Conservation (phyloP, 768 basidiomycete genomes). For the Tephrocybe sp. region DNA sequence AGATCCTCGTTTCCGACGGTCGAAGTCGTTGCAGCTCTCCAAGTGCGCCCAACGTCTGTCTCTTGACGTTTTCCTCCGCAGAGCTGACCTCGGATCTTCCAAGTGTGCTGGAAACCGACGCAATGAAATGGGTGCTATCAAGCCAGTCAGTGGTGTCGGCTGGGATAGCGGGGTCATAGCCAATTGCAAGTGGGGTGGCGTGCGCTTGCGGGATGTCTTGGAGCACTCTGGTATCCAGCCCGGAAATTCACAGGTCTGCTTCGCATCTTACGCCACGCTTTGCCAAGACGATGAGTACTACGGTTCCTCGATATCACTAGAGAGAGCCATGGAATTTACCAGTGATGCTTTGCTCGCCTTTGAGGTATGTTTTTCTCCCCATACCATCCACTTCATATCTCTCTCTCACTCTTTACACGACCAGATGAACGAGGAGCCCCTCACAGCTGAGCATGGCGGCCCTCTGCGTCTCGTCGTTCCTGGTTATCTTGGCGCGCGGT, state of each 20-base stretch:
- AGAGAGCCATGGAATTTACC: conserved; percentile 42
- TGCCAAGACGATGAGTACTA: conserved; percentile 64
- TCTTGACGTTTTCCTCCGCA: not conserved
- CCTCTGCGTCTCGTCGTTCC: conserved; percentile 69
- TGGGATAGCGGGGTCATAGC: conserved; percentile 72
- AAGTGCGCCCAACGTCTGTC: conserved; percentile 34
- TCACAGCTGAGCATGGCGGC: conserved; percentile 61
- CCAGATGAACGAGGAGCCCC: conserved; percentile 65
- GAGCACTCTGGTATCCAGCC: conserved; percentile 36
- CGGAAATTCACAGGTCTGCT: conserved; percentile 49
- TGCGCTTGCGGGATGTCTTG: conserved; percentile 55
- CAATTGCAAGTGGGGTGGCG: conserved; percentile 68
- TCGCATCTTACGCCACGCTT: conserved; percentile 55
- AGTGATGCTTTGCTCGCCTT: conserved; percentile 60
- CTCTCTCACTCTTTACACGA: too few relatives aligned
- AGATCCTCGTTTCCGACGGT: conserved; percentile 36
- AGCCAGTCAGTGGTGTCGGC: conserved; percentile 55
- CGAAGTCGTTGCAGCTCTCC: conserved; percentile 51
- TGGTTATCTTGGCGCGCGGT: conserved; percentile 65
- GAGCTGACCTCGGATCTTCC: conserved; percentile 1
- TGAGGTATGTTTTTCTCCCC: conserved; percentile 37
- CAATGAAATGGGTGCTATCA: conserved; percentile 59
- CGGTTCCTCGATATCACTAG: conserved; percentile 59
- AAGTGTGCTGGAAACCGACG: conserved; percentile 69
- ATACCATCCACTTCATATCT: conserved; percentile 1